Base-by-base conservation (phyloP, 2,329 filamentous ascomycete genomes). In the Paecilomyces sp. region DNA sequence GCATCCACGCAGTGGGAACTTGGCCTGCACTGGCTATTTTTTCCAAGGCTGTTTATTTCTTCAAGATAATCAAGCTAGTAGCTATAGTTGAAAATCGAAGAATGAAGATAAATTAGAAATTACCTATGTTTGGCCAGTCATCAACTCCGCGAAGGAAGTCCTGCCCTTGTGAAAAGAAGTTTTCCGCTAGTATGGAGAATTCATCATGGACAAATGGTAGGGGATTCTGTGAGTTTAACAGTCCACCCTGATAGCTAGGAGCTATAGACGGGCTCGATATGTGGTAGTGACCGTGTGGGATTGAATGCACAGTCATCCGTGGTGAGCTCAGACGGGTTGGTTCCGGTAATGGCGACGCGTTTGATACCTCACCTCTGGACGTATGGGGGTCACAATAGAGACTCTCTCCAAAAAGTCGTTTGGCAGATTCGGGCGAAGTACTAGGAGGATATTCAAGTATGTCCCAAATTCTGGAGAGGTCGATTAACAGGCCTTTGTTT, bases 391-490 rank as follows among this genome's bases (percentile, higher is more conserved):
- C 70, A 0, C 67, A 66, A 52, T 72, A 74, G 2, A 80, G 63
- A 0, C 75, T 75, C 33, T 74, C 61, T 2, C 77, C 78, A 57
- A 80, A 79, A n/a, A 79, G 71, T 24, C 70, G 67, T 13, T 70
- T 68, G 2, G 71, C 70, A 7, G 71, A 73, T 36, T 70, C 66
- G 1, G 69, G 66, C 50, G 78, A 77, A 55, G 71, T 74, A 11
- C 75, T 75, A 8, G 75, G 77, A 0, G 77, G 75, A 57, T 79
- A 79, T 64, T 81, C 79, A 1, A 81, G 70, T 11, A 81, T 78
- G 60, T 80, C 78, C 74, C 79, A 81, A 64, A 81, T 80, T 24
- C 76, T 71, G 3, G 75, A 77, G 0, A 81, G 71, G 57, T 81
- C 78, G 41, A 80, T 79, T 1, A 79, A 67, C 7, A 78, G 69